Evolutionary conservation across 257 asterid genomes (phyloP).

Genomic region (Anisodus acutangulus): DNA sequence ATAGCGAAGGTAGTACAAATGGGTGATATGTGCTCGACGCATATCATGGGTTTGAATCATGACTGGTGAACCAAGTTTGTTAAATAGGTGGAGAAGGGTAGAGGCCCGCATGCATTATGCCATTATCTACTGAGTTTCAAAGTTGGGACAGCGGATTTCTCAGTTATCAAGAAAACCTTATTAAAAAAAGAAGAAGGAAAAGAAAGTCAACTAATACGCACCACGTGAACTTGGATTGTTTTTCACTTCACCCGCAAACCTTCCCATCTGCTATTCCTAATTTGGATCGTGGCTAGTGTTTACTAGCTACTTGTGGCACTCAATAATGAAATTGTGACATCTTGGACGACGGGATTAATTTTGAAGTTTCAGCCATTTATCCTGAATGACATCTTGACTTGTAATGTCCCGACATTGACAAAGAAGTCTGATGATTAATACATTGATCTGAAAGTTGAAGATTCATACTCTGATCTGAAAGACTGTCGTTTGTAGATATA

Average conservation of each 20-base stretch:
- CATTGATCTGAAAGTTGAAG: background rate
- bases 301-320: background rate
- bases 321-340: background rate
- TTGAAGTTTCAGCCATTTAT: conserved; percentile 9
- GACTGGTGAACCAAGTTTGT: background rate
- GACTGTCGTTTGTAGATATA: background rate
- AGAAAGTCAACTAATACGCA: background rate
- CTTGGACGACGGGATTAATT: background rate
- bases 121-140: background rate
- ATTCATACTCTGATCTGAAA: background rate
- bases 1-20: background rate
- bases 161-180: background rate
- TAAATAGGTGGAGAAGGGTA: background rate
- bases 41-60: background rate
- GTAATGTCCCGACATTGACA: background rate
- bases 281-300: conserved; percentile 1
- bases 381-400: conserved; percentile 19
- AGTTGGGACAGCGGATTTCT: conserved; percentile 3
- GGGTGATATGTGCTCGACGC: background rate
- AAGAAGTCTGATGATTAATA: background rate
- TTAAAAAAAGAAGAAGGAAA: background rate
- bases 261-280: background rate
- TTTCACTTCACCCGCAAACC: conserved; percentile 14
- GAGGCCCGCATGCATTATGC: background rate
- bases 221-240: background rate